A percentile compares a stretch with the other conserved stretches of the same genome.
These are phyloP conservation scores for Jasminum sambac DNA, from an alignment of 257 asterid genomes.

Conservation along the genomic window DNA sequence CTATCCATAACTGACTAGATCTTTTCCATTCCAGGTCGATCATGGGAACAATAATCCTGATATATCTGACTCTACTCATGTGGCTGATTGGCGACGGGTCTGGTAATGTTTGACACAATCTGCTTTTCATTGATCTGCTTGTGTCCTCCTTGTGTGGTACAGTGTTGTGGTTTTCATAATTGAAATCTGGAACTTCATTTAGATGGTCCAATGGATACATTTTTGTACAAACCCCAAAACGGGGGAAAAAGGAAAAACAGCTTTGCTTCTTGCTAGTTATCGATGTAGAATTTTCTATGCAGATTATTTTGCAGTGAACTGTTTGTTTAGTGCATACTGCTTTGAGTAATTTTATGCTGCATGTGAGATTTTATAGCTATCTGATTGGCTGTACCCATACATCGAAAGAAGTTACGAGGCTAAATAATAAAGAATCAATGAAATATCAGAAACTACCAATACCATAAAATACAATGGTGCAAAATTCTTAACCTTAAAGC, in stretches of 20 bases:
- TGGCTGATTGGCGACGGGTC: constrained; percentile 60
- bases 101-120: constrained; percentile 39
- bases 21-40: constrained; percentile 63
- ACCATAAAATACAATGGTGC: not conserved
- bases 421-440: not conserved
- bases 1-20: constrained; percentile 14
- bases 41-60: constrained; percentile 84
- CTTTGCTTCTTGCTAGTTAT: not conserved
- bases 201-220: constrained; percentile 7
- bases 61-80: constrained; percentile 81
- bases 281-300: not conserved
- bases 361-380: not conserved
- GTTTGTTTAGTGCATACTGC: not conserved
- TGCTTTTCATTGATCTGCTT: constrained; percentile 8
- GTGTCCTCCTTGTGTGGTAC: constrained; percentile 11
- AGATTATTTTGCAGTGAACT: not conserved
- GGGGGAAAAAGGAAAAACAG: no score
- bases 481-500: not conserved
- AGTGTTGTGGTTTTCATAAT: constrained; percentile 20
- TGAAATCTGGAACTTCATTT: constrained; percentile 23
- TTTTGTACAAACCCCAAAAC: constrained; percentile 20
- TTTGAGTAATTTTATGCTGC: not conserved
- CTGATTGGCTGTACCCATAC: not conserved
- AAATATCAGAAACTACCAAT: not conserved
- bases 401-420: not conserved